Percentiles rank a stretch among this genome's conserved stretches.
phyloP scores from a whole-genome alignment of 306 rosid species.

The Cotoneaster glaucophyllus region DNA sequence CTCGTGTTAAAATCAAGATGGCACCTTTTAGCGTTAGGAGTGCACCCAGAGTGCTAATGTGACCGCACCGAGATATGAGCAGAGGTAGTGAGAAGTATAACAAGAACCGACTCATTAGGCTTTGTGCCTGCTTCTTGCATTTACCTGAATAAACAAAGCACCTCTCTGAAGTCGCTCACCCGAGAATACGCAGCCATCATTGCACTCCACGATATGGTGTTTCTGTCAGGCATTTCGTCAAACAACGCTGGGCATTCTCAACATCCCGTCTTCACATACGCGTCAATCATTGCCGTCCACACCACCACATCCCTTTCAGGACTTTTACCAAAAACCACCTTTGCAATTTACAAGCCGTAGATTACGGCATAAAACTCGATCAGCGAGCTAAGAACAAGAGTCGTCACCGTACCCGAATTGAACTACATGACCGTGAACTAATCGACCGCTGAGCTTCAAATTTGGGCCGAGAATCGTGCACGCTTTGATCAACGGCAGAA shows the following conservation, averaged over 20 bases:
- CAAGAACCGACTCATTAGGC: constrained; percentile 40
- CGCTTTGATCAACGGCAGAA: too few species aligned
- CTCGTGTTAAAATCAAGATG: constrained; percentile 33
- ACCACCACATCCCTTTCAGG: constrained; percentile 69
- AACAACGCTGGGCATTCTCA: constrained; percentile 51
- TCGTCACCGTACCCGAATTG: too few species aligned
- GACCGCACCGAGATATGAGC: constrained; percentile 38
- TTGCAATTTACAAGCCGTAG: too few species aligned
- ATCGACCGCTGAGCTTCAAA: too few species aligned
- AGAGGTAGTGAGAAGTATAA: constrained; percentile 35
- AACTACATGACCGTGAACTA: too few species aligned
- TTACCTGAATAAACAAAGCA: constrained; percentile 10
- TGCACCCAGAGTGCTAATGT: constrained; percentile 38
- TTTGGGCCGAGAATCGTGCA: too few species aligned
- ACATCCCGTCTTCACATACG: constrained; percentile 65
- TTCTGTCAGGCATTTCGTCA: constrained; percentile 69
- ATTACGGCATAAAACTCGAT: too few species aligned
- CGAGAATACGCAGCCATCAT: constrained; percentile 47
- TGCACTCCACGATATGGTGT: constrained; percentile 57
- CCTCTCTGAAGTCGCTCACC: constrained; percentile 28
- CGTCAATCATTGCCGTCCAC: constrained; percentile 77
- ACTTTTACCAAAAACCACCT: too few species aligned
- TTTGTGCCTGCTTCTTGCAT: too few species aligned
- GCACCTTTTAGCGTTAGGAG: constrained; percentile 29
- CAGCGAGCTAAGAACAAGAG: too few species aligned